Percentiles rank a stretch among this genome's conserved stretches.
phyloP scores from a whole-genome alignment of 2,329 filamentous ascomycete species.

The Cyclaneusma minus region DNA sequence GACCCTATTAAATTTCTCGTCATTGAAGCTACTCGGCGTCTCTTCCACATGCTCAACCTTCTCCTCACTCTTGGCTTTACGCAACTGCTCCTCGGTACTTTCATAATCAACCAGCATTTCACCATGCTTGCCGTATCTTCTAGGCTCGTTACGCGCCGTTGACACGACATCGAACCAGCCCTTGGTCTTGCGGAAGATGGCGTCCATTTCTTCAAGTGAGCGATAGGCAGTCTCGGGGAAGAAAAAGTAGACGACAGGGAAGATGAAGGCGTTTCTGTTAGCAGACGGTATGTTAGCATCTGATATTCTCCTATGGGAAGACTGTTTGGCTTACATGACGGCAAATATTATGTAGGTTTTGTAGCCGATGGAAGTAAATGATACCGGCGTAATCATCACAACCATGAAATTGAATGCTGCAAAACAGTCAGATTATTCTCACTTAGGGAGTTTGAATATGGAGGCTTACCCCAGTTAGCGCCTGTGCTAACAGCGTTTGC shows the following conservation, averaged over 20 bases:
- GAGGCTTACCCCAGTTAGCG: slow-evolving; percentile 21
- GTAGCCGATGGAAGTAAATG: slow-evolving; percentile 33
- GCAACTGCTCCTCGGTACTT: slow-evolving; percentile 13
- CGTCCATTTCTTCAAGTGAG: slow-evolving; percentile 51
- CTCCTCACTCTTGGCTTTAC: too few relatives aligned
- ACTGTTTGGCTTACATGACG: slow-evolving; percentile 26
- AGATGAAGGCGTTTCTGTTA: slow-evolving; percentile 17
- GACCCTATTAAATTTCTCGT: too few relatives aligned
- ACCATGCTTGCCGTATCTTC: slow-evolving; percentile 41
- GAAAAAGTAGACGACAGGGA: slow-evolving; percentile 36
- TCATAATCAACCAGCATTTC: slow-evolving; percentile 28
- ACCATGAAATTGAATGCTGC: slow-evolving; percentile 45
- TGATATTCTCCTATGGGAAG: too few relatives aligned
- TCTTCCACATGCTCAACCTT: too few relatives aligned
- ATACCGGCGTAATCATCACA: slow-evolving; percentile 20
- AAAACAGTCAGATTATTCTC: neutral
- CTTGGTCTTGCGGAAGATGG: slow-evolving; percentile 41
- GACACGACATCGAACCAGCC: slow-evolving; percentile 26
- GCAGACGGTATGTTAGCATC: slow-evolving; percentile 17
- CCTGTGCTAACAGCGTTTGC: slow-evolving; percentile 36
- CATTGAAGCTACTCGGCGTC: too few relatives aligned
- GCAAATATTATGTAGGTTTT: slow-evolving; percentile 53
- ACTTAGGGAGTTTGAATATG: slow-evolving; percentile 30
- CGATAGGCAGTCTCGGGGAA: slow-evolving; percentile 50
- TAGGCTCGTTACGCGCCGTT: slow-evolving; percentile 31